A percentile compares a stretch with the other conserved stretches of the same genome.
These are phyloP conservation scores for Santalum album DNA, from an alignment of 164 flowering plant genomes.

Conservation along the genomic window DNA sequence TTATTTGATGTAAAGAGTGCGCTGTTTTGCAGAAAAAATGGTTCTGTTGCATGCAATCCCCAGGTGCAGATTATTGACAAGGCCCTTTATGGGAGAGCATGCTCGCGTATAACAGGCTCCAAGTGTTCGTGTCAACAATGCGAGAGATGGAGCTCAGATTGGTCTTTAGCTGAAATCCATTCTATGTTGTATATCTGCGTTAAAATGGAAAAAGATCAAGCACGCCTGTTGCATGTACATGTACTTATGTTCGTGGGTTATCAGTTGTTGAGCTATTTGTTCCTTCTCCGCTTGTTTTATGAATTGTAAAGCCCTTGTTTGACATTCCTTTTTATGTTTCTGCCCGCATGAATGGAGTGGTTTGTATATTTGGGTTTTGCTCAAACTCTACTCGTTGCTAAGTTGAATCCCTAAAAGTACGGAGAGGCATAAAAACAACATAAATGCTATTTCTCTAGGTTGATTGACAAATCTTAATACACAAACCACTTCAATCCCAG, in stretches of 20 bases:
- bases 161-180: constrained; percentile 15
- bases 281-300: constrained; percentile 9
- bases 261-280: constrained; percentile 12
- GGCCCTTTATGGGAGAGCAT: constrained; percentile 12
- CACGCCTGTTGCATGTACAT: constrained; percentile 16
- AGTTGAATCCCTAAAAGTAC: too few species aligned
- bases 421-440: too few species aligned
- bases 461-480: too few species aligned
- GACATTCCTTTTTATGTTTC: not conserved
- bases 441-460: too few species aligned
- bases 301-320: constrained; percentile 14
- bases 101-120: constrained; percentile 15
- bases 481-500: too few species aligned
- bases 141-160: constrained; percentile 16
- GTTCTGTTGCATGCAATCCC: constrained; percentile 71
- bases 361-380: not conserved
- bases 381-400: too few species aligned
- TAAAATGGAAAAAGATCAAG: constrained; percentile 6
- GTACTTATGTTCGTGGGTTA: constrained; percentile 23
- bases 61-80: constrained; percentile 47
- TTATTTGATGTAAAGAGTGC: constrained; percentile 1
- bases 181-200: constrained; percentile 19
- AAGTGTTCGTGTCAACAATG: constrained; percentile 4
- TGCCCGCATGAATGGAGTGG: constrained; percentile 9
- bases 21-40: constrained; percentile 64